Evolutionary conservation across 352 stramenopile genomes (phyloP), one percentile per base, ranked within the genome.

Genomic region (Globisporangium takayamanum): DNA sequence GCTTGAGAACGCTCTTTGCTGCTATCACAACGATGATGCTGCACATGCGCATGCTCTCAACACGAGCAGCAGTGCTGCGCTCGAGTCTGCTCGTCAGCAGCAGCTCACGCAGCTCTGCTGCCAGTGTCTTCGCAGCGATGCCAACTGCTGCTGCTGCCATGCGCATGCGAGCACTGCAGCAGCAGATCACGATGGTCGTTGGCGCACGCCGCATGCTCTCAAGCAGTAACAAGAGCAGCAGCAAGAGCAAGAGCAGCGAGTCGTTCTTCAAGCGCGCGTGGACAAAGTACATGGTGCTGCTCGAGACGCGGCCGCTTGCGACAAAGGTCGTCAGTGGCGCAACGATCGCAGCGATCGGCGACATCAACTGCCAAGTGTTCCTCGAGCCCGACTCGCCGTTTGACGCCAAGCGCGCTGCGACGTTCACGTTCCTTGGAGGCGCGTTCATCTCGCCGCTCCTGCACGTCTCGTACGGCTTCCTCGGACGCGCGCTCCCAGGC

Each of bases 401-500:
- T 8, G 72, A 89, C 59, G 25, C 49, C 48, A 78, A 82, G 58
- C 82, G 84, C 53, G 59, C 71, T 28, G 68, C 67, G 47, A 74
- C 84, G 51, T 92, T 94, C 62, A 91, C 82, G 50, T 63, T 78
- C 25, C 58, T 94, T n/a, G 72, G 78, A 26, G 82, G 82, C 10
- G 53, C 73, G 47, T 50, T 90, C 33, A 75, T 94, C 51, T 78
- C 82, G 54, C 84, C 84, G 18, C 64, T 89, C n/a, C 67, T 94
- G 47, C 84, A 94, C 61, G 69, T 78, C 6, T 94, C 82, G 82
- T 94, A 94, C 69, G 44, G 64, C 28, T 78, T 92, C 51, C 59
- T 94, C 25, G 62, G 73, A 33, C 53, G 68, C 16, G 55, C 37
- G 0, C 49, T 88, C 14, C 68, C 77, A 0, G 82, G 80, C 5